Conservation (phyloP, 2,329 filamentous ascomycete genomes). For the Trichoderma cornu-damae region DNA sequence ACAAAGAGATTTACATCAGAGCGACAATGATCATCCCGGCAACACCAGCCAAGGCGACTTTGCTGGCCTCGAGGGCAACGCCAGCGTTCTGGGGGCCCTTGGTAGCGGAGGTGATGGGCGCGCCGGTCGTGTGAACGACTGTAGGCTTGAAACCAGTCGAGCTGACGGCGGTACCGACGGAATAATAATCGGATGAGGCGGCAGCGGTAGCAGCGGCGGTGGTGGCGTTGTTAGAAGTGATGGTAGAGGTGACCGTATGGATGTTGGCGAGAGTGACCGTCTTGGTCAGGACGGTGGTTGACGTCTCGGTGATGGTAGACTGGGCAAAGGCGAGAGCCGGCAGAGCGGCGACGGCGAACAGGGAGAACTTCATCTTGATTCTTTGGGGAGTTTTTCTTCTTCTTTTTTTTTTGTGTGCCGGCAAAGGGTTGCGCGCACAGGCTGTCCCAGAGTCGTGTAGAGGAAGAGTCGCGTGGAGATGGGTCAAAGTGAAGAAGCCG, state of each 20-base stretch:
- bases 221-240: conserved; percentile 28
- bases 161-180: conserved; percentile 18
- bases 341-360: conserved; percentile 46
- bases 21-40: conserved; percentile 47
- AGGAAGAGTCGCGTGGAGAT: conserved; percentile 18
- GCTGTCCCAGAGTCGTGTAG: conserved; percentile 20
- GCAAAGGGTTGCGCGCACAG: conserved; percentile 26
- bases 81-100: conserved; percentile 39
- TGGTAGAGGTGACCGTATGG: conserved; percentile 33
- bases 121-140: conserved; percentile 23
- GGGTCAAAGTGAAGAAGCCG: neutral
- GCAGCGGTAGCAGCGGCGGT: conserved; percentile 34
- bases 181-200: conserved; percentile 26
- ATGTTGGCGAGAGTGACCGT: conserved; percentile 48
- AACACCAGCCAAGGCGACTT: conserved; percentile 45
- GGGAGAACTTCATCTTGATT: conserved; percentile 37
- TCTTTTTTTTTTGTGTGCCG: conserved; percentile 18
- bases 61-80: conserved; percentile 40
- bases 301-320: conserved; percentile 35
- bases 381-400: conserved; percentile 17
- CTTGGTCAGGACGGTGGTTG: conserved; percentile 41
- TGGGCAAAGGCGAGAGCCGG: conserved; percentile 50
- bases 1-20: conserved; percentile 41
- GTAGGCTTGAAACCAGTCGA: conserved; percentile 24
- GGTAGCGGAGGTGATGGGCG: conserved; percentile 32